Conservation (phyloP, 208 protist genomes). For the Acanthamoeba healyi region DNA sequence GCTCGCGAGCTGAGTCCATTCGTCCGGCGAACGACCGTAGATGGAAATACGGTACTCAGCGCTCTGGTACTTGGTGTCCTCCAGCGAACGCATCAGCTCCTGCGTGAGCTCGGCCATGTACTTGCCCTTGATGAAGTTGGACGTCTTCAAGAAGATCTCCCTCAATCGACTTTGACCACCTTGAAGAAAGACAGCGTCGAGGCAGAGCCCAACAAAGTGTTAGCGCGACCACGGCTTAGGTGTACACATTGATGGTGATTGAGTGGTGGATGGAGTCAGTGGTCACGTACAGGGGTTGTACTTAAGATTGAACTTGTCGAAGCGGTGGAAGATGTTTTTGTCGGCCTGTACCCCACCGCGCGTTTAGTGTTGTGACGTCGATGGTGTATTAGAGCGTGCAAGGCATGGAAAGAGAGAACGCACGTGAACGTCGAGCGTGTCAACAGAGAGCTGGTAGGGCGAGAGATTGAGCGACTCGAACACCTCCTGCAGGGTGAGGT, state of each 20-base stretch:
- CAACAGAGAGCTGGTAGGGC: slow-evolving; percentile 94
- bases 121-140: slow-evolving; percentile 8
- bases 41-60: slow-evolving; percentile 92
- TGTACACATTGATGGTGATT: too few species aligned
- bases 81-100: not conserved
- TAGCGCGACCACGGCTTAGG: too few species aligned
- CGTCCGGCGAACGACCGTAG: slow-evolving; percentile 93
- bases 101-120: slow-evolving; percentile 86
- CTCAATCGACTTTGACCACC: slow-evolving; percentile 85
- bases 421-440: slow-evolving; percentile 94
- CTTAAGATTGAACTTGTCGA: slow-evolving; percentile 99
- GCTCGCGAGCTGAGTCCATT: slow-evolving; percentile 96
- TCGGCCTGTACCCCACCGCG: slow-evolving; percentile 86
- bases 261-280: too few species aligned
- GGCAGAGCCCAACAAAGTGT: too few species aligned
- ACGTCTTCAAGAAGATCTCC: slow-evolving; percentile 52
- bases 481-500: slow-evolving; percentile 86
- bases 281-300: slow-evolving; percentile 96
- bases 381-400: not conserved
- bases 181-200: too few species aligned
- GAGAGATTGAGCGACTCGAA: slow-evolving; percentile 87
- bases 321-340: slow-evolving; percentile 96
- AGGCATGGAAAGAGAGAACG: not conserved
- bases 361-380: not conserved
- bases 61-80: slow-evolving; percentile 92